These are phyloP conservation scores for Trichoderma citrinoviride DNA, from an alignment of 2,329 filamentous ascomycete genomes.

Conservation along the genomic window DNA sequence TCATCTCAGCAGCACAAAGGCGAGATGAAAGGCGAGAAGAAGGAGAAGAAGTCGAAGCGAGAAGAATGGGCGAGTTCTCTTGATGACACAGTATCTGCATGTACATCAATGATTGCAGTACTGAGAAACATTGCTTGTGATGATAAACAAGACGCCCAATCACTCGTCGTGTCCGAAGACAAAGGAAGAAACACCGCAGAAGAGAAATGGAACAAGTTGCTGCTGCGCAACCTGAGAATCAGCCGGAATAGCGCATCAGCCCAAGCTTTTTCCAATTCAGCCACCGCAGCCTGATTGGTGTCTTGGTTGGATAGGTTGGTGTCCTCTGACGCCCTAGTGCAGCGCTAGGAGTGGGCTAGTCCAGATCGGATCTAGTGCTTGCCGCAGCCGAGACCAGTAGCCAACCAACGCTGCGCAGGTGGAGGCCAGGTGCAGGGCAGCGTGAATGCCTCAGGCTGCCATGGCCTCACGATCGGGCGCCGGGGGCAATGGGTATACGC, in stretches of 20 bases:
- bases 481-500: slow-evolving; percentile 20
- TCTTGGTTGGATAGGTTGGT: too few species aligned
- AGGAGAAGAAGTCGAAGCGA: neutral
- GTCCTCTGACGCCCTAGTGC: neutral
- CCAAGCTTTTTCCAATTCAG: slow-evolving; percentile 11
- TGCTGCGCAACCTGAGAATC: neutral
- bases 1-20: neutral
- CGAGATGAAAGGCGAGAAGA: neutral
- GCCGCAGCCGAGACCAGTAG: neutral
- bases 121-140: too few species aligned
- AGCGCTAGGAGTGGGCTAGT: neutral
- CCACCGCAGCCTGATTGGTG: slow-evolving; percentile 3
- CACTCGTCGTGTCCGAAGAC: too few species aligned
- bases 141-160: too few species aligned
- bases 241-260: neutral
- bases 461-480: slow-evolving; percentile 6
- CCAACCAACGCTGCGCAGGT: neutral
- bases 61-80: too few species aligned
- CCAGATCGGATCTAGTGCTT: slow-evolving; percentile 3
- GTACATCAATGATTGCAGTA: too few species aligned
- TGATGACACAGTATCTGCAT: too few species aligned
- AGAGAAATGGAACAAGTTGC: neutral
- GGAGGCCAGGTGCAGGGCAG: neutral
- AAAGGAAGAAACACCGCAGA: too few species aligned
- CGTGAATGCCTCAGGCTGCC: slow-evolving; percentile 10